Conservation (phyloP, 495 filamentous ascomycete genomes). For the Talaromyces ruber region DNA sequence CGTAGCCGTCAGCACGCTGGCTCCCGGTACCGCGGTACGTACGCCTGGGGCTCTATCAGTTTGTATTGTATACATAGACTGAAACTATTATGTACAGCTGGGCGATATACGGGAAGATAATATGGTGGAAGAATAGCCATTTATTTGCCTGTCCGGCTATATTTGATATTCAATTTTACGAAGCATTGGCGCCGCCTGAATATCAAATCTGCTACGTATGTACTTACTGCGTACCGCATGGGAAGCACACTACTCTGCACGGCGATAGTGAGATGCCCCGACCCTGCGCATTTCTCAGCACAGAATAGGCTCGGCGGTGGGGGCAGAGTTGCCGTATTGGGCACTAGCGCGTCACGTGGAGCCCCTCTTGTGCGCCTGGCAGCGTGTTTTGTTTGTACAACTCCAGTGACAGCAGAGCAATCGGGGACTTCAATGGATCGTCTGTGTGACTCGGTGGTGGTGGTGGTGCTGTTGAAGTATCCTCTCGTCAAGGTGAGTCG, state of each 20-base stretch:
- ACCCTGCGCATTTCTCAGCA: slow-evolving; percentile 20
- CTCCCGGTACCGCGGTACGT: neutral
- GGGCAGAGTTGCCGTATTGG: slow-evolving; percentile 6
- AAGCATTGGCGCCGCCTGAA: neutral
- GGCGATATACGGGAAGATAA: neutral
- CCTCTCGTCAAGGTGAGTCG: neutral
- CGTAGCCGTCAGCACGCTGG: neutral
- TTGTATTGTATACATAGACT: neutral
- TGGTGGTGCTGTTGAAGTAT: neutral
- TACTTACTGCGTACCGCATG: too few species aligned
- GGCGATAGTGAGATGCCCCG: neutral
- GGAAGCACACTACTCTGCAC: neutral
- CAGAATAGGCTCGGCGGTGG: slow-evolving; percentile 8
- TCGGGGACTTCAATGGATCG: neutral
- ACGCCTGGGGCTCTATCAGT: neutral
- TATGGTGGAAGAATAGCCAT: neutral
- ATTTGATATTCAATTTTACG: neutral
- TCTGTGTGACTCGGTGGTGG: neutral
- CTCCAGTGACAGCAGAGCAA: neutral
- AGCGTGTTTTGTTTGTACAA: slow-evolving; percentile 4
- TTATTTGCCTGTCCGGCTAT: neutral
- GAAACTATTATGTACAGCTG: neutral
- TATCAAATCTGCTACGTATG: neutral
- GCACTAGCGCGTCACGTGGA: slow-evolving; percentile 20
- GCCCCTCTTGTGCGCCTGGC: slow-evolving; percentile 9